Evolutionary conservation across 306 rosid species (phyloP), one percentile per base, ranked within the genome.

Genomic region (Gleditsia sinensis): DNA sequence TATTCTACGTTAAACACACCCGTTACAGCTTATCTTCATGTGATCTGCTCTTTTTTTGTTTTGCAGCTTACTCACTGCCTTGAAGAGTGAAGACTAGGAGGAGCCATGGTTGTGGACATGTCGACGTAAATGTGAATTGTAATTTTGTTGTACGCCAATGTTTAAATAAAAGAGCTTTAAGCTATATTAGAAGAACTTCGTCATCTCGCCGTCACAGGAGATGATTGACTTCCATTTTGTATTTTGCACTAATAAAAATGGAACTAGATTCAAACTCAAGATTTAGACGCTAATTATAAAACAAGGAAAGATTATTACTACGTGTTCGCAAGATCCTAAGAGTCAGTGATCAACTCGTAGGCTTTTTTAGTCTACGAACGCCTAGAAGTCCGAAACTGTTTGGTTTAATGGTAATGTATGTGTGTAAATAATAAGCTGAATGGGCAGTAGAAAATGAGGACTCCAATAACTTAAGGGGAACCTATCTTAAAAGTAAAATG

Each of bases 31-130:
- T 61, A n/a, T 34, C 28, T 19, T 11, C 0, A 60, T 34, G 9
- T 23, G 34, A 17, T 67, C 45, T 58, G 54, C 11, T 74, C 23
- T 43, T 7, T 48, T 1, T 46, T 42, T 10, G 2, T 42, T 75
- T 55, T 48, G 72, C 84, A 83, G 88, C 40, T 39, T 81, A 83
- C 72, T 75, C 84, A 60, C 16, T 86, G 75, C 86, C 90, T 46
- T 86, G 86, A 86, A 74, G 43, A 43, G 34, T 19, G 73, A 59
- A 50, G 51, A 11, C 48, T 19, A 30, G 60, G 74, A 4, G 27
- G 36, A 25, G 3, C 4, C 9, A 13, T 10, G 62, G 73, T 13
- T 36, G 36, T 21, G 63, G 33, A 23, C 63, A 13, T 12, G 24
- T 50, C 23, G 7, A n/a, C n/a, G n/a, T n/a, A n/a, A 42, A 11